Evolutionary conservation across 305 asterid species (phyloP).

Genomic region (Fraxinus velutina): DNA sequence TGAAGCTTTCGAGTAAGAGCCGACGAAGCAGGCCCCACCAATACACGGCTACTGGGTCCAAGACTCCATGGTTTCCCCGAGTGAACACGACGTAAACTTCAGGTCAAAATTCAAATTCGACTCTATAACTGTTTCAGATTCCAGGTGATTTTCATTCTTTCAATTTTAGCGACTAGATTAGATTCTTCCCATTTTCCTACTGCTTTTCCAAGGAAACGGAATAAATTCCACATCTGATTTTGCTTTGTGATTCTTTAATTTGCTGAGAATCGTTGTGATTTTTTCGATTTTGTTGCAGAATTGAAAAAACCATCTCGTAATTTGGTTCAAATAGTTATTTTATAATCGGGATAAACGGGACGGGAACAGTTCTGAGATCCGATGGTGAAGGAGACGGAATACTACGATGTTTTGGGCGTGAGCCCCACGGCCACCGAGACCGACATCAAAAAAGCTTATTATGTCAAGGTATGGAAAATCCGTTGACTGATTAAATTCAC

Average conservation of each 20-base stretch:
- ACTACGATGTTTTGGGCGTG: constrained; percentile 85
- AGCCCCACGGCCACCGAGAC: constrained; percentile 79
- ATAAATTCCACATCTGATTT: background rate
- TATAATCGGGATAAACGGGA: constrained; percentile 19
- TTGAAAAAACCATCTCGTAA: background rate
- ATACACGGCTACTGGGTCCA: background rate
- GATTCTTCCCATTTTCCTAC: background rate
- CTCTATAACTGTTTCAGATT: background rate
- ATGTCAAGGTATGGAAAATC: constrained; percentile 61
- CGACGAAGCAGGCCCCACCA: background rate
- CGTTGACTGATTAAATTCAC: background rate
- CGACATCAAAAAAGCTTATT: constrained; percentile 86
- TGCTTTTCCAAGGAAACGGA: background rate
- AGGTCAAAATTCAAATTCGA: background rate
- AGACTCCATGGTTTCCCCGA: background rate
- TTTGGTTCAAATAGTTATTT: background rate
- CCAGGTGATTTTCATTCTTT: background rate
- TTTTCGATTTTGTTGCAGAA: background rate
- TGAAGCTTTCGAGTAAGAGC: background rate
- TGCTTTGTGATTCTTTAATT: background rate
- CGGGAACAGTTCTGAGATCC: constrained; percentile 12
- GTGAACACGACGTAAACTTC: background rate
- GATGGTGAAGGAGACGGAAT: constrained; percentile 94
- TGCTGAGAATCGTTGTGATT: background rate
- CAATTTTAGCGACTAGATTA: background rate